Evolutionary conservation across 441 rosid genomes (phyloP).

Genomic region (Omphalea diandra): DNA sequence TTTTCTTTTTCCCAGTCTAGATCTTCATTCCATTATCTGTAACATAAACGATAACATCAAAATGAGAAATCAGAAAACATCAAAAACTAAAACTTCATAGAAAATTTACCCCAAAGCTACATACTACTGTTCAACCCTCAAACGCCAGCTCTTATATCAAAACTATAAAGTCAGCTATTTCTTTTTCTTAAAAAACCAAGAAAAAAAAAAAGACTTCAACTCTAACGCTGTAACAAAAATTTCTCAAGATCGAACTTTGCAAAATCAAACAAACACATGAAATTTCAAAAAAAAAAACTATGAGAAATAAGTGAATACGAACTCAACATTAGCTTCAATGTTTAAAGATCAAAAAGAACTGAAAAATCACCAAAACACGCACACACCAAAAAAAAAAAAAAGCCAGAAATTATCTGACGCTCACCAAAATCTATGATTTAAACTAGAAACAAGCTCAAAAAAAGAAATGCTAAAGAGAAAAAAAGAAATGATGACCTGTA

Average conservation of each 20-base stretch:
- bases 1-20: conserved; percentile 23
- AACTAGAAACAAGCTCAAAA: conserved; percentile 10
- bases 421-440: not conserved
- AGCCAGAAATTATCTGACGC: not conserved
- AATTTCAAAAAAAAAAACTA: not conserved
- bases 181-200: not conserved
- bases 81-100: not conserved
- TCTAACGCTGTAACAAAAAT: not conserved
- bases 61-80: not conserved
- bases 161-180: not conserved
- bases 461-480: not conserved
- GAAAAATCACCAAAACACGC: not conserved
- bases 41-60: conserved; percentile 21
- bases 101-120: not conserved
- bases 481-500: conserved; percentile 40
- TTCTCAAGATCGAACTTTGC: conserved; percentile 18
- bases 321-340: conserved; percentile 11
- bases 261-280: not conserved
- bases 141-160: not conserved
- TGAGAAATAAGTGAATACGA: not conserved
- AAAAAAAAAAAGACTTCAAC: not conserved
- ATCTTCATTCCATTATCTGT: conserved; percentile 30
- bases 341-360: conserved; percentile 11
- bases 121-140: not conserved
- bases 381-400: too few relatives aligned